Evolutionary conservation across 345 rosid genomes (phyloP), one percentile per base, ranked within the genome.

Genomic region (Physaria fendleri): DNA sequence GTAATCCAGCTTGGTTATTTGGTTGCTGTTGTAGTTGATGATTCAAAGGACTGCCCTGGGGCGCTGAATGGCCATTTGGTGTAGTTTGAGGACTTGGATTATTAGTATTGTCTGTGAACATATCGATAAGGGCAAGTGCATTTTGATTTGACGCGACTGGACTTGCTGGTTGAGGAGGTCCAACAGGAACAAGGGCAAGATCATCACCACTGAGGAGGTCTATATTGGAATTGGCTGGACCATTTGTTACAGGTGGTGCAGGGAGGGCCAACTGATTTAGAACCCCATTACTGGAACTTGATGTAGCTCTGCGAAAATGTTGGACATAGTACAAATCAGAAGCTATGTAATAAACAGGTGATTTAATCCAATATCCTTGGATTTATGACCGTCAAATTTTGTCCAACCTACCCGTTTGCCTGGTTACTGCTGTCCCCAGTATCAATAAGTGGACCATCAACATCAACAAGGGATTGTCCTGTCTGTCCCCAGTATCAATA

Each of bases 171-270:
- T 79, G 88, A 37, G 82, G 78, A 49, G 78, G 78, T 53, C 79
- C 90, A 45, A 85, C 77, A 71, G 93, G 83, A 74, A 90, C 96
- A 59, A 94, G 83, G 65, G 99, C 96, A 38, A 71, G 71, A 30
- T 64, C 71, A 74, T 94, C 99, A 24, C 99, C 99, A 62, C 99
- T 94, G 74, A 94, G 85, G 50, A 94, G 85, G 71, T 94, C 99
- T 58, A 90, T 73, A 72, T 84, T 94, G 42, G 88, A 77, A 77
- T 76, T 76, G 50, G 68, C 79, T 46, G 87, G 42, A 64, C 95
- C 89, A 69, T 82, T 85, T 56, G 81, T 55, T 67, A 74, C 47
- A 59, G 95, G 84, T 37, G 97, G 97, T 39, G 95, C 95, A 41
- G 97, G 87, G 62, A 90, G 95, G 38, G 77, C 64, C 61, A 87